phyloP scores from a whole-genome alignment of 176 grass and related monocot genomes.

The Aegilops umbellulata region DNA sequence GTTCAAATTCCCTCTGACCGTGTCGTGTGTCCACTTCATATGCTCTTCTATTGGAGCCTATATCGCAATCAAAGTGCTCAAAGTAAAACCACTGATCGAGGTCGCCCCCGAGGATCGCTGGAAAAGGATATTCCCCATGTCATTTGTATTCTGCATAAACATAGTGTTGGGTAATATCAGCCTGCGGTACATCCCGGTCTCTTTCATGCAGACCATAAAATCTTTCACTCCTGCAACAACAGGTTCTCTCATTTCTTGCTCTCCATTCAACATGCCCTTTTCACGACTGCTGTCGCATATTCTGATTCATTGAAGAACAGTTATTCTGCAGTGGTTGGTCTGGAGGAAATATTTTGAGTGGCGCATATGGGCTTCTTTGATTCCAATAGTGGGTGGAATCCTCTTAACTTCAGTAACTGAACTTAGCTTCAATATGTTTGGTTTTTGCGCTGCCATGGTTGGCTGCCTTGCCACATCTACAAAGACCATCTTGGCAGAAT shows the following conservation, averaged over 20 bases:
- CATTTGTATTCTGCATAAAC: constrained; percentile 97
- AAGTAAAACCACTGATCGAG: constrained; percentile 85
- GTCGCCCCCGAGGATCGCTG: constrained; percentile 77
- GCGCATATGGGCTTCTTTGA: constrained; percentile 75
- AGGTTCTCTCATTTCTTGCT: constrained; percentile 38
- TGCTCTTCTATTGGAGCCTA: constrained; percentile 92
- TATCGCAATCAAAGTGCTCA: constrained; percentile 77
- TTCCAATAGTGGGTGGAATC: constrained; percentile 80
- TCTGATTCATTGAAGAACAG: constrained; percentile 42
- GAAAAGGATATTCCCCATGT: constrained; percentile 99
- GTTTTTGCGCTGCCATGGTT: constrained; percentile 78
- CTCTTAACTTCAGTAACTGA: constrained; percentile 70
- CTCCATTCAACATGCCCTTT: neutral
- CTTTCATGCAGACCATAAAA: constrained; percentile 99
- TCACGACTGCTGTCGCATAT: neutral
- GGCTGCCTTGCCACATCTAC: constrained; percentile 82
- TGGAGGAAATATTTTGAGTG: constrained; percentile 81
- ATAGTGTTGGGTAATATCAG: constrained; percentile 96
- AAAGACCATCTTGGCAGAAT: constrained; percentile 83
- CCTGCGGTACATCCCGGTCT: constrained; percentile 88
- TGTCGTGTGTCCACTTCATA: constrained; percentile 96
- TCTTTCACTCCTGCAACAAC: constrained; percentile 98
- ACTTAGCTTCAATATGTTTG: constrained; percentile 73
- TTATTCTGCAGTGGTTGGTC: constrained; percentile 79
- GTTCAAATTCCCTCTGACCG: constrained; percentile 93